These are phyloP conservation scores for Lasiosphaeriaceae sp. DNA, from an alignment of 495 filamentous ascomycete species.

Conservation along the genomic window DNA sequence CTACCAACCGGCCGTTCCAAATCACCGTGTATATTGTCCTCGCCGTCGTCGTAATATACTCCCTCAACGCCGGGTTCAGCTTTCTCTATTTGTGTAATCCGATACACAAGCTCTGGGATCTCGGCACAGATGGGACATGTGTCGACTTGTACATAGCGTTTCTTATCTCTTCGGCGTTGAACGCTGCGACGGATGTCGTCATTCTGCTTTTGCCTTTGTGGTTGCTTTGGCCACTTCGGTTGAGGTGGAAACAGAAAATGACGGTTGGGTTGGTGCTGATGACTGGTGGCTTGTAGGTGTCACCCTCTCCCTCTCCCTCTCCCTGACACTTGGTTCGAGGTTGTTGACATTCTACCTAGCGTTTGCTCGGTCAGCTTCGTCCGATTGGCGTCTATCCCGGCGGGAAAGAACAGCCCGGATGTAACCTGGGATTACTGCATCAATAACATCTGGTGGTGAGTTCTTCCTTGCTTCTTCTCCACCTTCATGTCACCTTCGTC, in stretches of 20 bases:
- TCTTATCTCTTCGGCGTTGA: constrained; percentile 13
- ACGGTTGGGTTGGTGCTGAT: constrained; percentile 21
- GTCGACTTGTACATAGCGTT: constrained; percentile 13
- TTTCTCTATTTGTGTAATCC: constrained; percentile 24
- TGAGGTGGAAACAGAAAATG: constrained; percentile 15
- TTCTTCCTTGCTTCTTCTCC: not conserved
- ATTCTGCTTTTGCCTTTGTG: constrained; percentile 20
- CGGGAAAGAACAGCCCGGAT: constrained; percentile 10
- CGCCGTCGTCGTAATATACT: constrained; percentile 19
- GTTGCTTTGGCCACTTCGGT: constrained; percentile 15
- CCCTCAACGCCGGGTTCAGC: constrained; percentile 13
- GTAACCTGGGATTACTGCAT: constrained; percentile 18
- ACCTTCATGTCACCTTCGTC: not conserved
- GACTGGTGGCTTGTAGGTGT: constrained; percentile 29
- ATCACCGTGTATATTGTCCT: constrained; percentile 23
- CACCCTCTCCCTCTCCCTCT: not conserved
- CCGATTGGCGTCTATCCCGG: constrained; percentile 16
- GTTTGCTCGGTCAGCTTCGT: constrained; percentile 21
- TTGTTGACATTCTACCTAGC: not conserved
- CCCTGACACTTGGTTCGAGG: not conserved
- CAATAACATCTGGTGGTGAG: constrained; percentile 29
- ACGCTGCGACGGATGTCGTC: constrained; percentile 17
- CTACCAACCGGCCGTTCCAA: constrained; percentile 13
- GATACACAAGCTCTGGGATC: constrained; percentile 23
- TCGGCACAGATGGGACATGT: constrained; percentile 16